Percentiles rank a stretch among this genome's conserved stretches.
phyloP scores from a whole-genome alignment of 2,329 filamentous ascomycete species.

The Cryphonectria nitschkei region DNA sequence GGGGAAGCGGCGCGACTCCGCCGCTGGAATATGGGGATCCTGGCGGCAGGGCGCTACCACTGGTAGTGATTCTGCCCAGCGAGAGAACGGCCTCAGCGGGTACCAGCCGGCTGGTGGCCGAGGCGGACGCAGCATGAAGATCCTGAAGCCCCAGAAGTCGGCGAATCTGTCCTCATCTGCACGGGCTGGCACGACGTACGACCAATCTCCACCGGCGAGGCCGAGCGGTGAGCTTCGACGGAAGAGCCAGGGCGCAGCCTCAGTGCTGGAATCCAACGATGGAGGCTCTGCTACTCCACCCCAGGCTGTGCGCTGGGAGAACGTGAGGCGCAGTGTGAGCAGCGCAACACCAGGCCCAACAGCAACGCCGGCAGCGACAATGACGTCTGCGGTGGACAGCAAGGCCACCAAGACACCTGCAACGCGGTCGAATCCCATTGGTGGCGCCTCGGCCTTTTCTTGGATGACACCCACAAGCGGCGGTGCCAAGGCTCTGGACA shows the following conservation, averaged over 20 bases:
- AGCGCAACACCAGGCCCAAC: conserved; percentile 36
- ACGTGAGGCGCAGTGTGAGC: conserved; percentile 51
- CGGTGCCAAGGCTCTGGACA: conserved; percentile 21
- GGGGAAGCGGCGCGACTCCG: conserved; percentile 48
- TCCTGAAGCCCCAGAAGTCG: conserved; percentile 78
- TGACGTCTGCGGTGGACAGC: conserved; percentile 38
- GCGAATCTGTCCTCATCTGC: conserved; percentile 51
- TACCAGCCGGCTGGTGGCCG: conserved; percentile 69
- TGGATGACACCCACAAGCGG: conserved; percentile 71
- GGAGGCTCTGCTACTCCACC: conserved; percentile 32
- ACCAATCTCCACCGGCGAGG: conserved; percentile 51
- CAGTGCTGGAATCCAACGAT: conserved; percentile 30
- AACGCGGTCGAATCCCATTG: conserved; percentile 73
- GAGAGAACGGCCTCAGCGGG: conserved; percentile 60
- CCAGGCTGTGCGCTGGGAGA: conserved; percentile 53
- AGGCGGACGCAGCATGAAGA: conserved; percentile 79
- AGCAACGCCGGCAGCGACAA: conserved; percentile 28
- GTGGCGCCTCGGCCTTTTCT: conserved; percentile 89
- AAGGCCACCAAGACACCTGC: conserved; percentile 36
- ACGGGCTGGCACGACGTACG: conserved; percentile 56
- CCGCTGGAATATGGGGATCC: conserved; percentile 68
- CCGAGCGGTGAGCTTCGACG: conserved; percentile 54
- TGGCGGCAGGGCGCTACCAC: conserved; percentile 65
- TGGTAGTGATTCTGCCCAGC: conserved; percentile 56
- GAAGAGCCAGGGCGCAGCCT: conserved; percentile 53